phyloP scores from a whole-genome alignment of 495 filamentous ascomycete genomes.

The Neurospora hispaniola region DNA sequence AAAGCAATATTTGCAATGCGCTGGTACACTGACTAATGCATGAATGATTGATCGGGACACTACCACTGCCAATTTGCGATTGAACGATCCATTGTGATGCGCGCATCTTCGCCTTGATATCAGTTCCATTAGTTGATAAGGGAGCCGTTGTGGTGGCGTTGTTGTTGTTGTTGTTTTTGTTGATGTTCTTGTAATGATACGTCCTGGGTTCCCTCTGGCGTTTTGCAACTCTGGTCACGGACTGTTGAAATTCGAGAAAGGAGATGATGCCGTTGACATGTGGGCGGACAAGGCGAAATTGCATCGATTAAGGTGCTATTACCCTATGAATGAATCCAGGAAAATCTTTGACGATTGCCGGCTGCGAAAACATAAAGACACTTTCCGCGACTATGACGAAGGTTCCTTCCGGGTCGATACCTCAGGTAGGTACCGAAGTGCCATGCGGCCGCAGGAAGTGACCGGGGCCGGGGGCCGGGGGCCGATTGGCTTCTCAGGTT shows the following conservation, averaged over 20 bases:
- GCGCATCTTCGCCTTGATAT: neutral
- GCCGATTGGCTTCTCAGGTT: neutral
- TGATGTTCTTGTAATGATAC: neutral
- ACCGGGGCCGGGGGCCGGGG: neutral
- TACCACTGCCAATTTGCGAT: neutral
- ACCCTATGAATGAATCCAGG: too few species aligned
- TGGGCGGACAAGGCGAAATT: too few species aligned
- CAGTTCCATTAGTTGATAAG: neutral
- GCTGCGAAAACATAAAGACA: neutral
- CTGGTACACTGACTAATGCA: neutral
- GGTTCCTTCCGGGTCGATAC: neutral
- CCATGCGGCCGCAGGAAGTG: neutral
- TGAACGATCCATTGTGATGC: neutral
- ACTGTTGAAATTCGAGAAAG: too few species aligned
- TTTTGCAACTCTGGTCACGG: too few species aligned
- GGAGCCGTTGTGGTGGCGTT: neutral
- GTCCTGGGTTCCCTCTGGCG: neutral
- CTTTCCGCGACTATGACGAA: neutral
- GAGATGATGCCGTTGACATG: neutral
- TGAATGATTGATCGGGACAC: neutral
- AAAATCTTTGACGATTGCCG: neutral
- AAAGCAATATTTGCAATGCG: neutral
- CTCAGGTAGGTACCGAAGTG: neutral
- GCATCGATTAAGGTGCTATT: too few species aligned
- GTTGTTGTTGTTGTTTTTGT: neutral